A percentile compares a stretch with the other conserved stretches of the same genome.
Evolutionary conservation across 148 eudicot species (phyloP).

Genomic region (Camellia sinensis): DNA sequence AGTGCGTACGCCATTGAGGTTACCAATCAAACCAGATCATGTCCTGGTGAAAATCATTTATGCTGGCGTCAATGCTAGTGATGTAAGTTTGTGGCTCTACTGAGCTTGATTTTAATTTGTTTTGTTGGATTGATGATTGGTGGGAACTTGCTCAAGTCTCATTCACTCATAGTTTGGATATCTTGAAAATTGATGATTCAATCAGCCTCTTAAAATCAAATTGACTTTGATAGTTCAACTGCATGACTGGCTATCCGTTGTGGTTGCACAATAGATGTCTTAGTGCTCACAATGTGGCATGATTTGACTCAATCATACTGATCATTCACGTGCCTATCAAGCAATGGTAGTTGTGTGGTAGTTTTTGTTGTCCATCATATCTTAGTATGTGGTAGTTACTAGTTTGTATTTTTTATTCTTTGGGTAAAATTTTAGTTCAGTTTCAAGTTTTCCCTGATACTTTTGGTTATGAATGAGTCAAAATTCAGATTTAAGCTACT

Average conservation of each 20-base stretch:
- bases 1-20: constrained; percentile 47
- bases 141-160: not conserved
- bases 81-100: constrained; percentile 63
- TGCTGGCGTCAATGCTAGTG: constrained; percentile 98
- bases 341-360: not conserved
- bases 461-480: too few species aligned
- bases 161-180: too few species aligned
- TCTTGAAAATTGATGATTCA: too few species aligned
- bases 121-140: not conserved
- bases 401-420: too few species aligned
- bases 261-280: not conserved
- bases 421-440: too few species aligned
- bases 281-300: not conserved
- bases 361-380: too few species aligned
- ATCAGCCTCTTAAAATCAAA: too few species aligned
- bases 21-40: constrained; percentile 69
- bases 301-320: not conserved
- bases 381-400: too few species aligned
- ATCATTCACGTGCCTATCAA: not conserved
- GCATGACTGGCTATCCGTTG: not conserved
- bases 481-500: too few species aligned
- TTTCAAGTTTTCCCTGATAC: too few species aligned
- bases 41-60: constrained; percentile 76
- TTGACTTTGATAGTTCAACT: not conserved
- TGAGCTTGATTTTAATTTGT: not conserved